These are phyloP conservation scores for Omphalotus guepiniiformis DNA, from an alignment of 768 basidiomycete species.

Conservation along the genomic window DNA sequence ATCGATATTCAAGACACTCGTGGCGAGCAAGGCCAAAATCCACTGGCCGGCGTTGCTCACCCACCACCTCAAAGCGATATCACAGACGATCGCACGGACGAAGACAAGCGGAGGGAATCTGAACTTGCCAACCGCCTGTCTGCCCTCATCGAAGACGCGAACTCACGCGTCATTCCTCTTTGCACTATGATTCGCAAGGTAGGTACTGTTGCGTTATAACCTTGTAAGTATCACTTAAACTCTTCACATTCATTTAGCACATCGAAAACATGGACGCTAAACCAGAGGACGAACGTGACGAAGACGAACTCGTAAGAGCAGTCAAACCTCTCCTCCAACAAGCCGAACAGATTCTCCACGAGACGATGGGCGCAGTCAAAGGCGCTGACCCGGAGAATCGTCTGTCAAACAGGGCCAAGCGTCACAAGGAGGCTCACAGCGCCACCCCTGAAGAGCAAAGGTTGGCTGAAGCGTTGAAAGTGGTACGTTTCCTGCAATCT, in stretches of 20 bases:
- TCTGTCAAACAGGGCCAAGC: conserved; percentile 28
- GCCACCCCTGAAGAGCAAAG: conserved; percentile 35
- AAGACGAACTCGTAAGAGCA: conserved; percentile 28
- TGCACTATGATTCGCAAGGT: conserved; percentile 35
- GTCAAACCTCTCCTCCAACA: conserved; percentile 33
- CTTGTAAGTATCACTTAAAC: background rate
- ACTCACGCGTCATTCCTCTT: conserved; percentile 24
- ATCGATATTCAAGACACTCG: conserved; percentile 4
- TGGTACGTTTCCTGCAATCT: conserved; percentile 17
- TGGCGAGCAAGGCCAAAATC: background rate
- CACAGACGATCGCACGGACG: conserved; percentile 18
- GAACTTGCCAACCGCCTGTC: conserved; percentile 32
- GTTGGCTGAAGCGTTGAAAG: conserved; percentile 33
- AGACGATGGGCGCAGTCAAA: conserved; percentile 31
- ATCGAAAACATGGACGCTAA: conserved; percentile 30
- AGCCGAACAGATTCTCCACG: conserved; percentile 33
- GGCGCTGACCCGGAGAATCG: conserved; percentile 35
- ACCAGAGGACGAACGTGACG: conserved; percentile 33
- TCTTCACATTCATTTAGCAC: conserved; percentile 17
- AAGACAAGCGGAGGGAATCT: conserved; percentile 21
- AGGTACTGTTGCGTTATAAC: conserved; percentile 19
- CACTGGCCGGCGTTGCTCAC: conserved; percentile 1
- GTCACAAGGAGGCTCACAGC: conserved; percentile 30
- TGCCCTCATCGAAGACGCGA: conserved; percentile 30
- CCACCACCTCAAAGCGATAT: conserved; percentile 4